phyloP scores from a whole-genome alignment of 2,329 filamentous ascomycete species.

The Cytospora mali region DNA sequence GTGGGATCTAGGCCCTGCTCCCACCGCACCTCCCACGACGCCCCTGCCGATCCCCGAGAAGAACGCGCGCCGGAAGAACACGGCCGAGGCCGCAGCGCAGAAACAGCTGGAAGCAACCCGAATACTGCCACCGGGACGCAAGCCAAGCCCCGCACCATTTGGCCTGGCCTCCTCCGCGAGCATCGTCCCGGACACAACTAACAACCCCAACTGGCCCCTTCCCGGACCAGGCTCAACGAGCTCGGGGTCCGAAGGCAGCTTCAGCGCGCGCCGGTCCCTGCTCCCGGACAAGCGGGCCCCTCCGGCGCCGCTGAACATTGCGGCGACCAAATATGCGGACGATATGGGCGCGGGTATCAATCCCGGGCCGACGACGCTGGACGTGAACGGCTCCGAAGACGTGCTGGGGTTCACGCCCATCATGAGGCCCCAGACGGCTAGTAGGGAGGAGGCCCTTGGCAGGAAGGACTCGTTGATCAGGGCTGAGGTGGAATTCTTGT shows the following conservation, averaged over 20 bases:
- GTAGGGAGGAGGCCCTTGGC: neutral
- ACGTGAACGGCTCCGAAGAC: neutral
- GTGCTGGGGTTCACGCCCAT: neutral
- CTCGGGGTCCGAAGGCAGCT: constrained; percentile 5
- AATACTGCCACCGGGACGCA: constrained; percentile 21
- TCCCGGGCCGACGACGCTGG: constrained; percentile 18
- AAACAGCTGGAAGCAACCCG: constrained; percentile 1
- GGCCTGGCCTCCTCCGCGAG: constrained; percentile 21
- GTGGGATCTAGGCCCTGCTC: constrained; percentile 23
- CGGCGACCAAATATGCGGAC: constrained; percentile 22
- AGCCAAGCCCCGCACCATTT: constrained; percentile 2
- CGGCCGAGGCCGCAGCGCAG: neutral
- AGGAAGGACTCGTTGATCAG: constrained; percentile 4
- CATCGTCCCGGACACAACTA: constrained; percentile 14
- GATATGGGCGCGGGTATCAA: neutral
- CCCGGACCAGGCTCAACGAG: constrained; percentile 11
- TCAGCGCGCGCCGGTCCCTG: constrained; percentile 8
- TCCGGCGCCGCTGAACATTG: constrained; percentile 27
- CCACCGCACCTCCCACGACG: constrained; percentile 20
- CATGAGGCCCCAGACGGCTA: constrained; percentile 6
- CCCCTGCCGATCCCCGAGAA: constrained; percentile 25
- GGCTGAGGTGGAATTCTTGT: constrained; percentile 13
- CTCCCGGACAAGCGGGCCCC: constrained; percentile 19
- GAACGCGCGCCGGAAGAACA: constrained; percentile 15
- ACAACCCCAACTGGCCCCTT: constrained; percentile 27